Evolutionary conservation across 257 asterid genomes (phyloP).

Genomic region (Solanum chaucha): DNA sequence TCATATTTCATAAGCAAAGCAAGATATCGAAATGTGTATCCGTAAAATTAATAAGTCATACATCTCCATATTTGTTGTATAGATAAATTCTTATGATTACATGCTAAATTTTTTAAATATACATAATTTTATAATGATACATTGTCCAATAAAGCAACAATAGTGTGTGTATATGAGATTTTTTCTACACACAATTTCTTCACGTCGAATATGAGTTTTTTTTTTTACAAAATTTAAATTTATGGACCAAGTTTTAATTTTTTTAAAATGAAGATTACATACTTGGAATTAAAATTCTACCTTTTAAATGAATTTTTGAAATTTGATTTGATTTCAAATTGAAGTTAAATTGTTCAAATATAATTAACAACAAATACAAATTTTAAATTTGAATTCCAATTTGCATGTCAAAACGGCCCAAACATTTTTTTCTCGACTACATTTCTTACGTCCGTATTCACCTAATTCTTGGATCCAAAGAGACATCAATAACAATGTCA

Average conservation of each 20-base stretch:
- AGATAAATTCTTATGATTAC: not conserved
- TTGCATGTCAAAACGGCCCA: not conserved
- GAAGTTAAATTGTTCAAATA: not conserved
- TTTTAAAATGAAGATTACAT: rapidly evolving
- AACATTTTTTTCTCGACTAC: no score
- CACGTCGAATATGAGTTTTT: not conserved
- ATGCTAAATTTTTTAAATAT: not conserved
- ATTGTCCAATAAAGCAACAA: not conserved
- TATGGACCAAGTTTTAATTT: not conserved
- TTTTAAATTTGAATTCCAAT: not conserved
- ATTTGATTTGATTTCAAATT: not conserved
- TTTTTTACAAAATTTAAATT: not conserved
- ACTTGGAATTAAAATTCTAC: not conserved
- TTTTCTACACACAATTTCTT: not conserved
- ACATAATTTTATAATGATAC: not conserved
- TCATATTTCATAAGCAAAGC: not conserved
- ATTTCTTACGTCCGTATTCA: no score
- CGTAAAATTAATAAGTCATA: not conserved
- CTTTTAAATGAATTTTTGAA: not conserved
- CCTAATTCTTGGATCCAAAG: not conserved
- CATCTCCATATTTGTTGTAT: not conserved
- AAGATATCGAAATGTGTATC: not conserved
- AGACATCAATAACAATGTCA: not conserved
- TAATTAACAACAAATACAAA: not conserved
- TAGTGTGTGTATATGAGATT: no score